Percentiles rank a stretch among this genome's conserved stretches.
Conservation (phyloP, 106 monocot genomes). For the Agapanthus africanus region DNA sequence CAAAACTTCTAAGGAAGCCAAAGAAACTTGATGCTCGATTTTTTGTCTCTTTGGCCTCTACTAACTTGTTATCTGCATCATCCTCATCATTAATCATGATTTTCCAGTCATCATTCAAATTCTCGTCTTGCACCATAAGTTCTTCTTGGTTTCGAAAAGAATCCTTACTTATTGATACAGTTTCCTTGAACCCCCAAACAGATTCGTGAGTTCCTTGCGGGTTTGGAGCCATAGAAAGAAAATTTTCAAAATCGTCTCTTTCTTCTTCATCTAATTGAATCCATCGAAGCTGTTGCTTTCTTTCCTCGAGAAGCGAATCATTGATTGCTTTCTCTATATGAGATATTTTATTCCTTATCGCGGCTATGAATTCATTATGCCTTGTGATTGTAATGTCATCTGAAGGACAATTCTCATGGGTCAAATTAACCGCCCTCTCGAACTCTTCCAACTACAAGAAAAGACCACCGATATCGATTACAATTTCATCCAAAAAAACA, state of each 20-base stretch:
- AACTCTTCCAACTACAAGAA: slow-evolving; percentile 86
- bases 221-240: slow-evolving; percentile 30
- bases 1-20: slow-evolving; percentile 19
- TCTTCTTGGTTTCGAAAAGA: slow-evolving; percentile 2
- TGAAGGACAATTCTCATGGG: slow-evolving; percentile 23
- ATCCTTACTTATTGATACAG: slow-evolving; percentile 7
- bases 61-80: slow-evolving; percentile 11
- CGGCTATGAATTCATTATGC: slow-evolving; percentile 40
- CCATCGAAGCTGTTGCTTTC: slow-evolving; percentile 32
- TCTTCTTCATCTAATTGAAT: slow-evolving; percentile 48
- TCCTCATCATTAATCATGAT: slow-evolving; percentile 36
- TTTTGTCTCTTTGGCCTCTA: slow-evolving; percentile 9
- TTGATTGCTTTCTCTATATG: slow-evolving; percentile 25
- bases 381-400: slow-evolving; percentile 30
- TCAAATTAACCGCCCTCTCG: slow-evolving; percentile 41
- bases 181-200: slow-evolving; percentile 6
- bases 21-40: slow-evolving; percentile 8
- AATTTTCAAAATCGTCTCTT: slow-evolving; percentile 41
- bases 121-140: slow-evolving; percentile 6
- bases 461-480: no score
- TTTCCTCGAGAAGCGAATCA: slow-evolving; percentile 23
- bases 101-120: slow-evolving; percentile 26
- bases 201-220: slow-evolving; percentile 1
- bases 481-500: no score
- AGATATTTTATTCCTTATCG: slow-evolving; percentile 34